These are phyloP conservation scores for Achlya hypogyna DNA, from an alignment of 352 stramenopile species.

Conservation along the genomic window DNA sequence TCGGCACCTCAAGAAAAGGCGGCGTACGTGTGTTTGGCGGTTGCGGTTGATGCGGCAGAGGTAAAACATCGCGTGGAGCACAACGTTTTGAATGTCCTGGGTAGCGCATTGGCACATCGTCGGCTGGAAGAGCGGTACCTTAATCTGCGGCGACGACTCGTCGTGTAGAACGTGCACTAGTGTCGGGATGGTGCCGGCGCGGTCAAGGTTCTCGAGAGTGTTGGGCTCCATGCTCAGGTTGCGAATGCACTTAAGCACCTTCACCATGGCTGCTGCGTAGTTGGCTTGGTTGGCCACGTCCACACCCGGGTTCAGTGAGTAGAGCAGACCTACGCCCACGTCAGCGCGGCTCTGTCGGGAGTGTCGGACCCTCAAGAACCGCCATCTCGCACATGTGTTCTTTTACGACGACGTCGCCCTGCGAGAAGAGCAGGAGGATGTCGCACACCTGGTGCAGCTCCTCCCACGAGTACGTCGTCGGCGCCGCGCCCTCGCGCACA, in stretches of 20 bases:
- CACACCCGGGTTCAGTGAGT: constrained; percentile 21
- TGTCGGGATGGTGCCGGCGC: constrained; percentile 75
- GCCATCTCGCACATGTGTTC: constrained; percentile 85
- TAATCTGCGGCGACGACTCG: constrained; percentile 15
- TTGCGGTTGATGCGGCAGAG: constrained; percentile 87
- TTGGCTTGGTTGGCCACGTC: constrained; percentile 29
- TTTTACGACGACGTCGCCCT: constrained; percentile 87
- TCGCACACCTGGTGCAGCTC: constrained; percentile 79
- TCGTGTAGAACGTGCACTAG: constrained; percentile 74
- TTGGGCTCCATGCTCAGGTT: constrained; percentile 89
- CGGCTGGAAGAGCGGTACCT: constrained; percentile 2
- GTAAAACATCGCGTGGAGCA: constrained; percentile 90
- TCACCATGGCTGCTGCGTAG: constrained; percentile 57
- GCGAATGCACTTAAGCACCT: constrained; percentile 74
- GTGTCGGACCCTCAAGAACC: constrained; percentile 61
- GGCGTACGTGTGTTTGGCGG: constrained; percentile 58
- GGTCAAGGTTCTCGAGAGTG: constrained; percentile 83
- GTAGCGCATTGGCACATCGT: neutral
- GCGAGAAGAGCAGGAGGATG: constrained; percentile 86
- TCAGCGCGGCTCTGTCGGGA: constrained; percentile 1
- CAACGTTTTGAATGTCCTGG: constrained; percentile 84
- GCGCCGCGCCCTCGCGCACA: constrained; percentile 19
- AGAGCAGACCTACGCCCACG: constrained; percentile 15
- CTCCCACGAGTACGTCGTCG: constrained; percentile 18
- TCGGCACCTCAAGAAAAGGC: neutral